Evolutionary conservation across 2,329 filamentous ascomycete genomes (phyloP).

Genomic region (Periconia macrospinosa): DNA sequence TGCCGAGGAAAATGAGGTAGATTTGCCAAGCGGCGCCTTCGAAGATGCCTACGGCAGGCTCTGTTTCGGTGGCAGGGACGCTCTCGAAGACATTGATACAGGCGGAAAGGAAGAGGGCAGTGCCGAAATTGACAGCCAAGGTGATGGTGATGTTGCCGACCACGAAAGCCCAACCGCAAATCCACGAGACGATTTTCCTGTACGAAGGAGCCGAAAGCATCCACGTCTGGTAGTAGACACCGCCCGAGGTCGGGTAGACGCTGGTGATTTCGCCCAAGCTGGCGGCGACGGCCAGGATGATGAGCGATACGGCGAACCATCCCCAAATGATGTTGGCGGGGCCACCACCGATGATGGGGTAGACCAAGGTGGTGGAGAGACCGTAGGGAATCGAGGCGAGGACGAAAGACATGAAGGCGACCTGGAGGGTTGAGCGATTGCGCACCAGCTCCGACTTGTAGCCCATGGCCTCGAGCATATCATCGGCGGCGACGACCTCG

Average conservation of each 20-base stretch:
- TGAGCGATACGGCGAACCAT: slow-evolving; percentile 68
- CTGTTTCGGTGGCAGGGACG: slow-evolving; percentile 47
- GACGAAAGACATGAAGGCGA: slow-evolving; percentile 77
- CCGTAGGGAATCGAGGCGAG: slow-evolving; percentile 75
- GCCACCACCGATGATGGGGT: slow-evolving; percentile 67
- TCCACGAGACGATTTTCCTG: slow-evolving; percentile 68
- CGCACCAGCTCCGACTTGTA: slow-evolving; percentile 68
- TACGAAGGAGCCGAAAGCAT: slow-evolving; percentile 67
- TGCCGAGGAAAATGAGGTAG: slow-evolving; percentile 53
- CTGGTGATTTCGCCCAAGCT: slow-evolving; percentile 75
- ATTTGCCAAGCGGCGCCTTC: slow-evolving; percentile 48
- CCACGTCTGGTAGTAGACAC: slow-evolving; percentile 78
- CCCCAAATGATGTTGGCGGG: slow-evolving; percentile 73
- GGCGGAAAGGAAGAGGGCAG: slow-evolving; percentile 57
- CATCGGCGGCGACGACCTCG: slow-evolving; percentile 55
- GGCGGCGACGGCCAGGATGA: slow-evolving; percentile 68
- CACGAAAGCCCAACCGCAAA: slow-evolving; percentile 75
- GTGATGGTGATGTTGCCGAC: slow-evolving; percentile 83
- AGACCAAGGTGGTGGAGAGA: slow-evolving; percentile 69
- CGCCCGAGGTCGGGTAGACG: slow-evolving; percentile 75
- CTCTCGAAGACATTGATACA: slow-evolving; percentile 60
- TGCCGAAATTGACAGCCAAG: slow-evolving; percentile 78
- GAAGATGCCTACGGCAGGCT: slow-evolving; percentile 51
- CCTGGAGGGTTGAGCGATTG: slow-evolving; percentile 68
- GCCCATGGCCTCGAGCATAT: slow-evolving; percentile 65